Base-by-base conservation (phyloP, 1,284 basidiomycete genomes). In the Cutaneotrichosporon cavernicola region DNA sequence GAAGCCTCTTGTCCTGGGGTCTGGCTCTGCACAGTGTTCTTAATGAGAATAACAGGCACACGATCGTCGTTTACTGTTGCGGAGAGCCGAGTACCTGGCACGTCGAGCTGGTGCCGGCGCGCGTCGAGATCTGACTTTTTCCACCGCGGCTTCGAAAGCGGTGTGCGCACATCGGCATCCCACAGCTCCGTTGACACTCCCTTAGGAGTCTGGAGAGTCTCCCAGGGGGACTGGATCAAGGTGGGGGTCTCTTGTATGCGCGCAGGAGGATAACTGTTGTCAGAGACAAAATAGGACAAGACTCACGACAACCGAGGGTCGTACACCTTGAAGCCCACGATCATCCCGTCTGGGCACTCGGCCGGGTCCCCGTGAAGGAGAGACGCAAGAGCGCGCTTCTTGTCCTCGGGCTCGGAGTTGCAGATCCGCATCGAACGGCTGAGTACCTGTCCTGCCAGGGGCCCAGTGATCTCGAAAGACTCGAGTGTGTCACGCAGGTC, bases 401-500 rank as follows among this genome's bases (percentile, higher is more conserved):
- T 89, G 36, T 87, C 86, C n/a, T 75, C 78, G 1, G 83, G 73
- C 46, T 88, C 86, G 0, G 83, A 82, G 11, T 82, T 79, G 11
- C 85, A 83, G 9, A 88, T 85, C 31, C 82, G 85, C 56, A 95
- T 73, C 1, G 88, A 88, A 21, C 91, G 89, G 69, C 85, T 86
- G 58, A 96, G 78, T 9, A 94, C 85, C 72, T 90, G 89, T 63
- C 86, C 91, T 0, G 90, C 84, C 73, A 88, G 89, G 1, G 90
- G 90, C 3, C 93, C 93, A 82, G 90, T 89, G 21, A 96, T 85
- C 74, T 97, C 92, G 70, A 94, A 93, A 3, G 88, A 84, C 65
- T 90, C 91, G 38, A 93, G 73, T 56, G 88, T 84, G 4, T 86
- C 86, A 55, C 88, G 82, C 56, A 92, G 75, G 76, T 93, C 89